Evolutionary conservation across 2,329 filamentous ascomycete species (phyloP).

Genomic region (Ophiostoma angusticollis): DNA sequence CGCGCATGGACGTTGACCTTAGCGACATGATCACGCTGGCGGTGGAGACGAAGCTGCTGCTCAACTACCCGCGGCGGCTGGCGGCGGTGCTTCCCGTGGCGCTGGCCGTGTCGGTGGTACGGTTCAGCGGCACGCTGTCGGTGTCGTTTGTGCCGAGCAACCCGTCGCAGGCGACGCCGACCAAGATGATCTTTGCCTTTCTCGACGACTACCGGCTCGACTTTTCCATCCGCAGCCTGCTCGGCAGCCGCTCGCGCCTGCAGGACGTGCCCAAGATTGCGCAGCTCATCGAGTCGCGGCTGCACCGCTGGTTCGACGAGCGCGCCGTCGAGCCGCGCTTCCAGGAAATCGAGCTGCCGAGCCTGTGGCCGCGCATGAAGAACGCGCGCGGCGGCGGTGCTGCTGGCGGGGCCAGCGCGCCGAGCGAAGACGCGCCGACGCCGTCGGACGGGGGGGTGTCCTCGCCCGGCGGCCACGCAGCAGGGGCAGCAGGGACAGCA

Average conservation of each 20-base stretch:
- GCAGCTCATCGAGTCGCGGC: conserved; percentile 63
- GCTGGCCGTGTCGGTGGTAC: conserved; percentile 76
- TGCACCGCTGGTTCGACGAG: conserved; percentile 82
- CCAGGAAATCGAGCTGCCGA: conserved; percentile 74
- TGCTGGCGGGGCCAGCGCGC: conserved; percentile 33
- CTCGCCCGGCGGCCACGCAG: background rate
- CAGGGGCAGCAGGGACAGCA: background rate
- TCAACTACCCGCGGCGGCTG: conserved; percentile 87
- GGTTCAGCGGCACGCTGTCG: conserved; percentile 88
- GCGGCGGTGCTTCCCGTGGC: conserved; percentile 87
- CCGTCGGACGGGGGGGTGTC: background rate
- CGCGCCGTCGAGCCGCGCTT: conserved; percentile 75
- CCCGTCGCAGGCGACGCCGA: conserved; percentile 55
- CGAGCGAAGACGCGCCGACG: conserved; percentile 9
- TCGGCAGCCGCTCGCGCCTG: conserved; percentile 65
- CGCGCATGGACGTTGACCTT: conserved; percentile 91
- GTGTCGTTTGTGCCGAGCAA: conserved; percentile 82
- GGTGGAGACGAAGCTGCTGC: conserved; percentile 80
- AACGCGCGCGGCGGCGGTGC: conserved; percentile 56
- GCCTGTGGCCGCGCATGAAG: conserved; percentile 71
- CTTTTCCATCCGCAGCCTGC: conserved; percentile 65
- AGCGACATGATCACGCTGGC: conserved; percentile 93
- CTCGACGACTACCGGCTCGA: conserved; percentile 77
- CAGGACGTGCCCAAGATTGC: conserved; percentile 85
- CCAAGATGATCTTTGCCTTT: conserved; percentile 91